Conservation (phyloP, 495 filamentous ascomycete genomes). For the Lasiosphaeris hirsuta region DNA sequence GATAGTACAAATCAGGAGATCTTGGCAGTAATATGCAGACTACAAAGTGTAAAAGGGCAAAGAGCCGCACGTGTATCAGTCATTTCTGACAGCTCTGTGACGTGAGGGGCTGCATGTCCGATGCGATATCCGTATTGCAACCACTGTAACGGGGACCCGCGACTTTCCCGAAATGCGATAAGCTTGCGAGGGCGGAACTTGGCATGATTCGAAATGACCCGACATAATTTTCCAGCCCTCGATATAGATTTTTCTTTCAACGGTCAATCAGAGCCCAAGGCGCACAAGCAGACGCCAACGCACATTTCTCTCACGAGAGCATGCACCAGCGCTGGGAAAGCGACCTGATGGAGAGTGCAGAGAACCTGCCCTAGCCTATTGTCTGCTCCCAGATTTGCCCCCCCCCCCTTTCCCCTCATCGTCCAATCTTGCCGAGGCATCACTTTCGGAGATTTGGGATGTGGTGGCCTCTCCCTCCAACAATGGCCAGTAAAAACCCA, state of each 20-base stretch:
- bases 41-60: background rate
- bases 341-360: too few relatives aligned
- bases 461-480: background rate
- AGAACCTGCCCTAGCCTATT: too few relatives aligned
- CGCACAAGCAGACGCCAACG: too few relatives aligned
- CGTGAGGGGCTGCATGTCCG: background rate
- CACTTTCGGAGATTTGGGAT: background rate
- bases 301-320: too few relatives aligned
- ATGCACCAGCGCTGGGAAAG: too few relatives aligned
- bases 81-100: conserved; percentile 1
- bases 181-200: background rate
- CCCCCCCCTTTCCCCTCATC: background rate
- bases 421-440: background rate
- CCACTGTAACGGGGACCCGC: background rate
- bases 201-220: too few relatives aligned
- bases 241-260: too few relatives aligned
- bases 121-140: too few relatives aligned
- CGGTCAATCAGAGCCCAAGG: too few relatives aligned
- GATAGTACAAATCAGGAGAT: background rate
- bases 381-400: too few relatives aligned
- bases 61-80: background rate
- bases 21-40: conserved; percentile 1
- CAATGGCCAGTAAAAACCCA: background rate
- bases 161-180: background rate
- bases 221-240: too few relatives aligned